phyloP scores from a whole-genome alignment of 352 stramenopile species.

The Aphanomyces euteiches region DNA sequence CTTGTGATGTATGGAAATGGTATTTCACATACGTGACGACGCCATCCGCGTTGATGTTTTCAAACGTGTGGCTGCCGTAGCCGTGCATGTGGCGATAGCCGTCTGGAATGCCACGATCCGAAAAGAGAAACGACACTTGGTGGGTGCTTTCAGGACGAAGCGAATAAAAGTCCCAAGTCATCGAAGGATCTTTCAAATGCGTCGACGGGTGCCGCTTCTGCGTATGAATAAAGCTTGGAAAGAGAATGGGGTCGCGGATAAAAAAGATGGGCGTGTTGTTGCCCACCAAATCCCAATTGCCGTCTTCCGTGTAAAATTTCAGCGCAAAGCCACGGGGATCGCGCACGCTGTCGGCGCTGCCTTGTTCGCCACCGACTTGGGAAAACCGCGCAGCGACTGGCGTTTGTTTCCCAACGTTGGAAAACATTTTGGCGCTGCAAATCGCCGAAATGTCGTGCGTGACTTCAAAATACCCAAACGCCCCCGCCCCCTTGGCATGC shows the following conservation, averaged over 20 bases:
- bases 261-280: conserved; percentile 95
- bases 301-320: conserved; percentile 93
- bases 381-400: conserved; percentile 83
- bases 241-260: conserved; percentile 88
- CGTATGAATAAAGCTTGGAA: conserved; percentile 91
- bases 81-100: conserved; percentile 90
- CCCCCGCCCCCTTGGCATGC: conserved; percentile 85
- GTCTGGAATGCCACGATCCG: conserved; percentile 84
- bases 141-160: conserved; percentile 87
- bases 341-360: conserved; percentile 80
- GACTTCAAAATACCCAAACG: conserved; percentile 90
- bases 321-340: conserved; percentile 90
- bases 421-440: conserved; percentile 81
- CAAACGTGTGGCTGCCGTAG: conserved; percentile 91
- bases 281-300: conserved; percentile 91
- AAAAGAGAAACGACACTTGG: conserved; percentile 86
- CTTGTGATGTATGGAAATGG: conserved; percentile 90
- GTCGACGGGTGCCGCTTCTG: conserved; percentile 89
- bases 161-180: conserved; percentile 92
- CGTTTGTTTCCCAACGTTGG: conserved; percentile 73
- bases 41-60: conserved; percentile 77
- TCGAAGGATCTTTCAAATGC: conserved; percentile 80
- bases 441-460: conserved; percentile 55
- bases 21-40: conserved; percentile 90
- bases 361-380: conserved; percentile 73